A percentile compares a stretch with the other conserved stretches of the same genome.
Evolutionary conservation across 2,329 filamentous ascomycete species (phyloP).

Genomic region (Alternaria arborescens): DNA sequence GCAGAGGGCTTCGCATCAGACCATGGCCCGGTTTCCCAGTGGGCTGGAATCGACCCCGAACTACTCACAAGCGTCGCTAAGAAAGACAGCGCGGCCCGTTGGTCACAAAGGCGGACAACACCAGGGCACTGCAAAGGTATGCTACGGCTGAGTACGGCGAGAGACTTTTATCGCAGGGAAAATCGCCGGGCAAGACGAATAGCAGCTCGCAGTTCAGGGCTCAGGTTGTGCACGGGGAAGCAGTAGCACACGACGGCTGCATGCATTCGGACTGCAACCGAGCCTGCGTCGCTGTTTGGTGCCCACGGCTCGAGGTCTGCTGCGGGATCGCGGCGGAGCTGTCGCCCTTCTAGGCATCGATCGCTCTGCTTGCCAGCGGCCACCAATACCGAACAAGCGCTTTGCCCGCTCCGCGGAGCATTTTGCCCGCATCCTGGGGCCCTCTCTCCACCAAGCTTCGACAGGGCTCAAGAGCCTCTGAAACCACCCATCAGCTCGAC

Average conservation of each 20-base stretch:
- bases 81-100: slow-evolving; percentile 31
- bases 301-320: slow-evolving; percentile 23
- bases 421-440: slow-evolving; percentile 8
- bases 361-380: slow-evolving; percentile 12
- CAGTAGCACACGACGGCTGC: slow-evolving; percentile 20
- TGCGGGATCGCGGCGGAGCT: slow-evolving; percentile 4
- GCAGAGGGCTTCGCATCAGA: slow-evolving; percentile 17
- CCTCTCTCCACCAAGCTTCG: slow-evolving; percentile 3
- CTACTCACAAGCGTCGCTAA: slow-evolving; percentile 40
- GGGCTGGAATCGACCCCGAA: slow-evolving; percentile 40
- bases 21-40: slow-evolving; percentile 35
- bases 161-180: slow-evolving; percentile 4
- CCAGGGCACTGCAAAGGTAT: slow-evolving; percentile 14
- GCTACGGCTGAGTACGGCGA: slow-evolving; percentile 19
- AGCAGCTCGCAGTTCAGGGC: slow-evolving; percentile 11
- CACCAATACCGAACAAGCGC: slow-evolving; percentile 18
- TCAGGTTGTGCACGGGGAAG: slow-evolving; percentile 15
- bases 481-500: slow-evolving; percentile 1
- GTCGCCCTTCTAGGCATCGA: neutral
- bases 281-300: slow-evolving; percentile 15
- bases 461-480: slow-evolving; percentile 2
- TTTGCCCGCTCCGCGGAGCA: slow-evolving; percentile 17
- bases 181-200: slow-evolving; percentile 12
- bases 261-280: slow-evolving; percentile 24
- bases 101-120: slow-evolving; percentile 26